Conservation (phyloP, 2,329 filamentous ascomycete genomes). For the Aspergillus pseudoglaucus region DNA sequence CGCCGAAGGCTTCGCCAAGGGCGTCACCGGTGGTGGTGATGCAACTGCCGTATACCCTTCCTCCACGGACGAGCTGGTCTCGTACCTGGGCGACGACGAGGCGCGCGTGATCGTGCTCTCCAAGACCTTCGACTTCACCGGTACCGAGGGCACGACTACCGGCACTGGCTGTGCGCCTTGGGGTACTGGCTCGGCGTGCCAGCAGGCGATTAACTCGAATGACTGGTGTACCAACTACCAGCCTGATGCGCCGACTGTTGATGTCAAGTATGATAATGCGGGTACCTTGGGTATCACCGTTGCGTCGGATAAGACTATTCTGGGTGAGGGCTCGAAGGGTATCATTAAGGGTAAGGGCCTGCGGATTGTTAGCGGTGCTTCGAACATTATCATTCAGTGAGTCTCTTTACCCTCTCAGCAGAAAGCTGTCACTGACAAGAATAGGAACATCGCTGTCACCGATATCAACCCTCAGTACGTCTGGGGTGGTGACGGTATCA, state of each 20-base stretch:
- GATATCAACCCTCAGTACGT: slow-evolving; percentile 53
- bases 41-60: slow-evolving; percentile 50
- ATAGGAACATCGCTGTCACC: slow-evolving; percentile 47
- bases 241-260: slow-evolving; percentile 43
- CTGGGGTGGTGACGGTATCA: slow-evolving; percentile 56
- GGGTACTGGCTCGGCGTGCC: slow-evolving; percentile 49
- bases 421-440: background rate
- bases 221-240: slow-evolving; percentile 56
- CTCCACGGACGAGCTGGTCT: slow-evolving; percentile 51
- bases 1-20: slow-evolving; percentile 46
- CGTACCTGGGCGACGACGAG: slow-evolving; percentile 50
- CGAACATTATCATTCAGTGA: slow-evolving; percentile 55
- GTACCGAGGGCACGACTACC: slow-evolving; percentile 34
- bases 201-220: slow-evolving; percentile 56
- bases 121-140: slow-evolving; percentile 10
- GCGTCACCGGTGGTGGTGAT: slow-evolving; percentile 55
- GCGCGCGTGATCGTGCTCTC: slow-evolving; percentile 50
- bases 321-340: slow-evolving; percentile 49
- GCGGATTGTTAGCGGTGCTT: slow-evolving; percentile 41
- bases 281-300: slow-evolving; percentile 47
- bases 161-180: slow-evolving; percentile 54
- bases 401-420: background rate
- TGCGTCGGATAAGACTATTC: slow-evolving; percentile 51
- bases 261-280: slow-evolving; percentile 46
- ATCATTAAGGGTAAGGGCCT: slow-evolving; percentile 55